phyloP scores from a whole-genome alignment of 495 filamentous ascomycete species.

The Cercophora samala region DNA sequence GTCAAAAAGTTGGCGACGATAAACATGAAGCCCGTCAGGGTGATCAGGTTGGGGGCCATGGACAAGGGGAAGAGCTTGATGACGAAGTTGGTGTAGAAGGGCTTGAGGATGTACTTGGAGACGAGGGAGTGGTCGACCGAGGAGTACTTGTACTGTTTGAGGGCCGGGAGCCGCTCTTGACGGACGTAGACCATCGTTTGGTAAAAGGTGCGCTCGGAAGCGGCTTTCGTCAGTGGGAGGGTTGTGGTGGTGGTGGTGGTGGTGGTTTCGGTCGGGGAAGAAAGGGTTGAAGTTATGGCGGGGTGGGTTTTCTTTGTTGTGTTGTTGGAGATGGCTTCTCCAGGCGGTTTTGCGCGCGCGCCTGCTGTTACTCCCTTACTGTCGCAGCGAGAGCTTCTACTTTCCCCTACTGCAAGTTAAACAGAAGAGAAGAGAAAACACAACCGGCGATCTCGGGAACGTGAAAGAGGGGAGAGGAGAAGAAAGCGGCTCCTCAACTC shows the following conservation, averaged over 20 bases:
- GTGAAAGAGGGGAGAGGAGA: conserved; percentile 1
- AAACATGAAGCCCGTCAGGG: conserved; percentile 85
- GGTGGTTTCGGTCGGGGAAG: not conserved
- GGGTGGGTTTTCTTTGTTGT: not conserved
- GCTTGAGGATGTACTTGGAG: conserved; percentile 90
- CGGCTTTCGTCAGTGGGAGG: not conserved
- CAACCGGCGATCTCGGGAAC: not conserved
- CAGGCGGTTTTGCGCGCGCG: no score
- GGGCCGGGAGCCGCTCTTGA: conserved; percentile 79
- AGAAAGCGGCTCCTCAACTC: not conserved
- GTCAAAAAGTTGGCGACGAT: conserved; percentile 90
- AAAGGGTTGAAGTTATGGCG: not conserved
- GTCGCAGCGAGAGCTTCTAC: no score
- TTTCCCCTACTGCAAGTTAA: no score
- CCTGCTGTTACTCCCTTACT: no score
- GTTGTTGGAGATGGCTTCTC: not conserved
- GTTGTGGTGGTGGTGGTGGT: not conserved
- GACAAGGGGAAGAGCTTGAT: conserved; percentile 91
- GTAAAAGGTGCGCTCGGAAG: conserved; percentile 12
- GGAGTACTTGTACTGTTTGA: conserved; percentile 89
- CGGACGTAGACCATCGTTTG: conserved; percentile 79
- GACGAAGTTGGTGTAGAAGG: conserved; percentile 92
- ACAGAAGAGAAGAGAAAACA: not conserved
- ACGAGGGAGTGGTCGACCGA: conserved; percentile 83
- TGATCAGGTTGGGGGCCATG: conserved; percentile 89